Evolutionary conservation across 192 early-diverging fungal species (phyloP).

Genomic region (Entomortierella lignicola): DNA sequence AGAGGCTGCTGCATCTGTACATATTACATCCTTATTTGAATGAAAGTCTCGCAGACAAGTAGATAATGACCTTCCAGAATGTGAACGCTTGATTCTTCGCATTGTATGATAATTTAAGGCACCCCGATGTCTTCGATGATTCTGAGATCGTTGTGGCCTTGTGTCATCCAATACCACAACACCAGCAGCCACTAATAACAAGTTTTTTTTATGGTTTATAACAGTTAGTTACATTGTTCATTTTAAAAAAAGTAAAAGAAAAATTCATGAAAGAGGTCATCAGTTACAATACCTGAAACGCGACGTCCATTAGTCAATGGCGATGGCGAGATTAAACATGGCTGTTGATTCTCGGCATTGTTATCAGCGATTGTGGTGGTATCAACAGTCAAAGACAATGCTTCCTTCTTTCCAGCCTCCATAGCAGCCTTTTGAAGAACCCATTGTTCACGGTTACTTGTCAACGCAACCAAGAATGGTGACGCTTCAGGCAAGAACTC

Average conservation of each 20-base stretch:
- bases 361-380: neutral
- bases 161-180: slow-evolving; percentile 41
- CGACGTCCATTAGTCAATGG: slow-evolving; percentile 32
- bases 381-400: neutral
- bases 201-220: too few relatives aligned
- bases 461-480: slow-evolving; percentile 66
- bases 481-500: slow-evolving; percentile 78
- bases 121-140: slow-evolving; percentile 25
- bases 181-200: slow-evolving; percentile 39
- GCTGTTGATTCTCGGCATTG: neutral
- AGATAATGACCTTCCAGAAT: slow-evolving; percentile 23
- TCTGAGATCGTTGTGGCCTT: slow-evolving; percentile 12
- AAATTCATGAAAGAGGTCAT: neutral
- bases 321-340: slow-evolving; percentile 15
- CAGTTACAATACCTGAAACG: slow-evolving; percentile 24
- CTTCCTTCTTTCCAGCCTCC: neutral
- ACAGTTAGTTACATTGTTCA: too few relatives aligned
- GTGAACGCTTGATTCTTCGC: slow-evolving; percentile 27
- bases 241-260: neutral
- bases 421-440: slow-evolving; percentile 44
- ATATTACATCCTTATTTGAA: neutral
- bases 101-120: slow-evolving; percentile 22
- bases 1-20: slow-evolving; percentile 54
- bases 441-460: slow-evolving; percentile 70
- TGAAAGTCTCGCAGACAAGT: slow-evolving; percentile 33